These are phyloP conservation scores for Pterulicium gracile DNA, from an alignment of 1,284 basidiomycete species.

Conservation along the genomic window DNA sequence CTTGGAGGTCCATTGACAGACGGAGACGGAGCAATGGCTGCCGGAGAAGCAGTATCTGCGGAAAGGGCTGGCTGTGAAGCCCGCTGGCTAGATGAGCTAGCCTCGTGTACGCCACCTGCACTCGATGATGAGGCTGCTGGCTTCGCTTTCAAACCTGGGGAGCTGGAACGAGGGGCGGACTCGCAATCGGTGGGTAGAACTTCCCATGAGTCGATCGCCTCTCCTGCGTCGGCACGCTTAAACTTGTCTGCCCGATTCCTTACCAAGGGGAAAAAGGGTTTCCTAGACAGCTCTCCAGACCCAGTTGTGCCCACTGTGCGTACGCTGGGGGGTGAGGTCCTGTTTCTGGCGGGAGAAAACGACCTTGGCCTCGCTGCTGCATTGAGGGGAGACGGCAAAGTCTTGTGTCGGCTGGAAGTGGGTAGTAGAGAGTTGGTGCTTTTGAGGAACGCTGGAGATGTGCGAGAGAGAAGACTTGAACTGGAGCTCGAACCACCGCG, in stretches of 20 bases:
- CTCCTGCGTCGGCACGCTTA: background rate
- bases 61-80: background rate
- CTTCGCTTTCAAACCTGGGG: background rate
- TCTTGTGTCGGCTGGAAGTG: background rate
- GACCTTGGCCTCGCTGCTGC: background rate
- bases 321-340: background rate
- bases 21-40: background rate
- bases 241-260: background rate
- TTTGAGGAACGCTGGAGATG: background rate
- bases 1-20: background rate
- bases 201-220: background rate
- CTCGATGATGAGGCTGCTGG: background rate
- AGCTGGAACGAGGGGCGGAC: background rate
- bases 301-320: background rate
- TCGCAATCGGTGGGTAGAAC: background rate
- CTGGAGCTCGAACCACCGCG: background rate
- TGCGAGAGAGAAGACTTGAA: background rate
- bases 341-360: background rate
- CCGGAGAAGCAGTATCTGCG: background rate
- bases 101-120: too few species aligned
- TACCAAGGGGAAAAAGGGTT: background rate
- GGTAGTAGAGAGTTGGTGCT: background rate
- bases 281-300: background rate
- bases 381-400: background rate
- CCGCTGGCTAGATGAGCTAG: too few species aligned